A percentile compares a stretch with the other conserved stretches of the same genome.
Conservation (phyloP, 768 basidiomycete species). For the Holtermanniella nyarrowii region DNA sequence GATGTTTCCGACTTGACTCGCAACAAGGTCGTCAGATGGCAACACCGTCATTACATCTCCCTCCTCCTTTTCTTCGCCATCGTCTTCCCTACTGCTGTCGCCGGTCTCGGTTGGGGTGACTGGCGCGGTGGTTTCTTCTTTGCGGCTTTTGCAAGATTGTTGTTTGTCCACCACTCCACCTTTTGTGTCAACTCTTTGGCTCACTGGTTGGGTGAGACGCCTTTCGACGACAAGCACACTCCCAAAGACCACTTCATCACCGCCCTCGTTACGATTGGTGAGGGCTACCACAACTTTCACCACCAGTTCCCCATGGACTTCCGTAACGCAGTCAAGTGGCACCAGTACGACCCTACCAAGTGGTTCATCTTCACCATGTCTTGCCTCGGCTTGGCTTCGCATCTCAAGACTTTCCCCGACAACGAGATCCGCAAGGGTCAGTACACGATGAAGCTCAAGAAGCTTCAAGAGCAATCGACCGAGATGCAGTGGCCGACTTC, state of each 20-base stretch:
- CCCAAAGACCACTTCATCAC: slow-evolving; percentile 82
- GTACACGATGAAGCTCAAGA: slow-evolving; percentile 88
- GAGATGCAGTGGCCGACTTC: slow-evolving; percentile 68
- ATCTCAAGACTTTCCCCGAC: slow-evolving; percentile 73
- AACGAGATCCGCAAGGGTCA: slow-evolving; percentile 87
- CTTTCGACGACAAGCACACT: slow-evolving; percentile 91
- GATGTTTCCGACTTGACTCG: slow-evolving; percentile 77
- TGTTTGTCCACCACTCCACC: slow-evolving; percentile 87
- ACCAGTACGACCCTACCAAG: slow-evolving; percentile 85
- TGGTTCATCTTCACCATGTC: slow-evolving; percentile 70
- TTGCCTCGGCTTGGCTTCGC: slow-evolving; percentile 60
- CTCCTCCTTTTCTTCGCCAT: slow-evolving; percentile 64
- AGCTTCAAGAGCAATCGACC: slow-evolving; percentile 67
- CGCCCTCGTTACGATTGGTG: slow-evolving; percentile 81
- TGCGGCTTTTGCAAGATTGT: slow-evolving; percentile 64
- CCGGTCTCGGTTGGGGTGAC: slow-evolving; percentile 76
- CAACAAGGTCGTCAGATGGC: slow-evolving; percentile 73
- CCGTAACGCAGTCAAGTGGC: slow-evolving; percentile 90
- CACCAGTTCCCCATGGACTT: slow-evolving; percentile 98
- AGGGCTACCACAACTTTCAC: slow-evolving; percentile 98
- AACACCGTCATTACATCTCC: slow-evolving; percentile 66
- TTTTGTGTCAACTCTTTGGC: slow-evolving; percentile 96
- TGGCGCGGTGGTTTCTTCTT: slow-evolving; percentile 76
- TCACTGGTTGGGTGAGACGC: slow-evolving; percentile 87
- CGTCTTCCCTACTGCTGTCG: slow-evolving; percentile 62